phyloP scores from a whole-genome alignment of 805 yeast species.

The Teunomyces gatunensis region DNA sequence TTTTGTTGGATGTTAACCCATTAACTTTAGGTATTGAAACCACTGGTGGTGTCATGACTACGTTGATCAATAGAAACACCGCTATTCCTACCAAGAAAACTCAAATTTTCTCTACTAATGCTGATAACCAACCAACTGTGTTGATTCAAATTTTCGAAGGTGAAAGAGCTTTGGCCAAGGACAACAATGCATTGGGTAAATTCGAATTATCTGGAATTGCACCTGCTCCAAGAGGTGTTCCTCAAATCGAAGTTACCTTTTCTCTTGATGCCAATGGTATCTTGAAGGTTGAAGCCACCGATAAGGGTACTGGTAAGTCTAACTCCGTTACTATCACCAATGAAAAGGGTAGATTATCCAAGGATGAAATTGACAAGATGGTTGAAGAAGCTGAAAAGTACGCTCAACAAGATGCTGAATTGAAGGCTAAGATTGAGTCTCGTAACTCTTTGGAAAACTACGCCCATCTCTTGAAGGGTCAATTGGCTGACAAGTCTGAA shows the following conservation, averaged over 20 bases:
- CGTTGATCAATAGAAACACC: constrained; percentile 98
- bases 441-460: constrained; percentile 46
- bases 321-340: constrained; percentile 98
- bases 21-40: constrained; percentile 99
- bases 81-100: constrained; percentile 99
- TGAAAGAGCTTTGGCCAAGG: constrained; percentile 98
- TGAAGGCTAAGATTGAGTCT: constrained; percentile 42
- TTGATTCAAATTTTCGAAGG: constrained; percentile 99
- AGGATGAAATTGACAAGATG: constrained; percentile 97
- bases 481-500: constrained; percentile 34
- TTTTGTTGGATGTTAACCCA: constrained; percentile 96
- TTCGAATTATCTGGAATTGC: constrained; percentile 98
- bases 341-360: constrained; percentile 97
- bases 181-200: constrained; percentile 97
- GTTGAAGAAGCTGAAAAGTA: constrained; percentile 96
- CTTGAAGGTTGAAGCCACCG: constrained; percentile 97
- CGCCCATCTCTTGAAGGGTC: constrained; percentile 49
- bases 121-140: constrained; percentile 97
- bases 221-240: constrained; percentile 98
- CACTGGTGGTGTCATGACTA: constrained; percentile 99
- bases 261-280: constrained; percentile 99
- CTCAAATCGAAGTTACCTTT: constrained; percentile 98
- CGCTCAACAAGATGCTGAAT: constrained; percentile 46
- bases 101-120: constrained; percentile 98
- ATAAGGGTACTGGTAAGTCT: constrained; percentile 97